Base-by-base conservation (phyloP, 2,329 filamentous ascomycete genomes). In the Dactylella cylindrospora region DNA sequence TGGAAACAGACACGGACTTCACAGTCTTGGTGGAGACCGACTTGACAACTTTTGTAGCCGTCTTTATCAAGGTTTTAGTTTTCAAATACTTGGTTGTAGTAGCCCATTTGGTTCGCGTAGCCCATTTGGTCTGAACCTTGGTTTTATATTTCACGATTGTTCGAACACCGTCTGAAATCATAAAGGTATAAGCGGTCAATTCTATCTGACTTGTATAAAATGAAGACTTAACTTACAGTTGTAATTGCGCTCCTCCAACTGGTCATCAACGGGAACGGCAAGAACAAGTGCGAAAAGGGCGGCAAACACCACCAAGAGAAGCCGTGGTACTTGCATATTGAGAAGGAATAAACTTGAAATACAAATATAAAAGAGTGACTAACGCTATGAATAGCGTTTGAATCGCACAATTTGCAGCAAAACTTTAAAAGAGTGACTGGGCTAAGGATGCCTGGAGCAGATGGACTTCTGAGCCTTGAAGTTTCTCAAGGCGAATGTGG, bases 181-280 rank as follows among this genome's bases (percentile, higher is more conserved):
- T n/a, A n/a, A n/a, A n/a, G n/a, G n/a, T n/a, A n/a, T n/a, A n/a
- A n/a, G n/a, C n/a, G n/a, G n/a, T n/a, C n/a, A n/a, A n/a, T n/a
- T n/a, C n/a, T n/a, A n/a, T n/a, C n/a, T n/a, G n/a, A n/a, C n/a
- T n/a, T n/a, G n/a, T n/a, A n/a, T n/a, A n/a, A n/a, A n/a, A n/a
- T n/a, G n/a, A n/a, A n/a, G n/a, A n/a, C n/a, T n/a, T 22, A 26
- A 53, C 55, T 61, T 15, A 61, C 55, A 53, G 23, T 19, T 19
- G n/a, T 53, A 60, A 6, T 52, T 25, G n/a, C 55, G 55, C 25
- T 53, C 26, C 7, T 52, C 38, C 3, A 61, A 23, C 5, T 53
- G 17, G 20, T 43, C 41, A 17, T 45, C 44, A 17, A 19, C 22
- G 25, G 45, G 31, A 9, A 44, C 17, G 25, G 55, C 40, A 32